Base-by-base conservation (phyloP, 1,284 basidiomycete genomes). In the Farysia itapuensis region DNA sequence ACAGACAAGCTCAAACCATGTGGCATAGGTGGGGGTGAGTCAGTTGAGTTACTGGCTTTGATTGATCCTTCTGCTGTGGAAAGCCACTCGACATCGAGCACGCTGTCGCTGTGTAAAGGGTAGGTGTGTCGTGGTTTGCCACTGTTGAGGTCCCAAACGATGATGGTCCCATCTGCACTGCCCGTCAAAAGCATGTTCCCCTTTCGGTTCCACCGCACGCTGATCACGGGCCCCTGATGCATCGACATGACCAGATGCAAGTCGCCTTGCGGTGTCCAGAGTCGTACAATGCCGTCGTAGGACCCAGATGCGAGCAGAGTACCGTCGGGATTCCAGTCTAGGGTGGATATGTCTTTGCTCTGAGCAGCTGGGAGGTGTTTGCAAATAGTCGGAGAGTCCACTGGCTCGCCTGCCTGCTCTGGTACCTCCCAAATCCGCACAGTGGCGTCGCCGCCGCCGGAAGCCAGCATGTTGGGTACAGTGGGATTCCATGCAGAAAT, bases 261-360 rank as follows among this genome's bases (percentile, higher is more conserved):
- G 31, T 77, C 74, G 19, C 74, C 74, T 29, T 77, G 73, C 5
- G 74, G 73, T 6, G 74, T 77, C 74, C 74, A 77, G 16, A 77
- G 51, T 9, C 74, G 66, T 16, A 77, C 49, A 35, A 77, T 77
- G 22, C 74, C 74, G 28, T 77, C 74, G 57, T 77, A 68, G 5
- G 72, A 75, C 26, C 74, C 72, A 5, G 67, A 69, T 1, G 74
- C 74, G 3, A 77, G 64, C 12, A 77, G 63, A 14, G 73, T 77
- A 9, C 74, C 74, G 26, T 75, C 74, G 5, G 72, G 68, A n/a
- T 77, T 77, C 74, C 74, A 77, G 20, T 68, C 70, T 13, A 77
- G 52, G 13, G 74, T 67, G 22, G 71, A 64, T 22, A 77, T 67
- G 40, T 77, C 72, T 42, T 75, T 74, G 36, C 69, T 64, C 29